Evolutionary conservation across 352 stramenopile genomes (phyloP).

Genomic region (Globisporangium lucens): DNA sequence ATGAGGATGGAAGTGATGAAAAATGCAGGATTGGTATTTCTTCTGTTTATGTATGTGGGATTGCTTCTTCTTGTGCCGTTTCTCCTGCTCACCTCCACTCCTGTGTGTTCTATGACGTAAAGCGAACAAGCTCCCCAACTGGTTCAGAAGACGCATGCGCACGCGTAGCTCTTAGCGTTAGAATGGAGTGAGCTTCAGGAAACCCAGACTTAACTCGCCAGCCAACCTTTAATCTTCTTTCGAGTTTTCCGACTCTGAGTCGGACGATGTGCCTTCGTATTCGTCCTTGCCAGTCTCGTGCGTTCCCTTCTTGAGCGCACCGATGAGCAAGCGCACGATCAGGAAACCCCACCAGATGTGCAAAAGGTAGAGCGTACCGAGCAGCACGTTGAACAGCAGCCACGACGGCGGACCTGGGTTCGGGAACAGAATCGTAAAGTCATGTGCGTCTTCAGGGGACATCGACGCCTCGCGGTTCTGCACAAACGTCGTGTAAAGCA

Average conservation of each 20-base stretch:
- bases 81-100: neutral
- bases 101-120: neutral
- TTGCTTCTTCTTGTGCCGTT: slow-evolving; percentile 1
- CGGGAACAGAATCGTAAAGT: slow-evolving; percentile 67
- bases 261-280: slow-evolving; percentile 80
- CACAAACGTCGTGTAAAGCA: slow-evolving; percentile 74
- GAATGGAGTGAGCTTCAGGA: neutral
- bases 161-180: neutral
- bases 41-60: neutral
- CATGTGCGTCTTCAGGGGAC: slow-evolving; percentile 61
- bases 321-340: slow-evolving; percentile 63
- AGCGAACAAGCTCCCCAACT: neutral
- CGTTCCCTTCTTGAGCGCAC: slow-evolving; percentile 66
- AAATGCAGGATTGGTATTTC: neutral
- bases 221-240: slow-evolving; percentile 47
- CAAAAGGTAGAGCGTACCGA: slow-evolving; percentile 67
- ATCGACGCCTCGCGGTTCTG: slow-evolving; percentile 77
- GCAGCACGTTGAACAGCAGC: slow-evolving; percentile 80
- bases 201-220: neutral
- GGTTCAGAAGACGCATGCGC: no score
- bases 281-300: slow-evolving; percentile 82
- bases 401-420: slow-evolving; percentile 70
- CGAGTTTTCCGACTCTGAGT: slow-evolving; percentile 64
- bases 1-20: neutral
- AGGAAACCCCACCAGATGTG: slow-evolving; percentile 87